Conservation (phyloP, 1,139 yeast species). For the Groenewaldozyma sp. region DNA sequence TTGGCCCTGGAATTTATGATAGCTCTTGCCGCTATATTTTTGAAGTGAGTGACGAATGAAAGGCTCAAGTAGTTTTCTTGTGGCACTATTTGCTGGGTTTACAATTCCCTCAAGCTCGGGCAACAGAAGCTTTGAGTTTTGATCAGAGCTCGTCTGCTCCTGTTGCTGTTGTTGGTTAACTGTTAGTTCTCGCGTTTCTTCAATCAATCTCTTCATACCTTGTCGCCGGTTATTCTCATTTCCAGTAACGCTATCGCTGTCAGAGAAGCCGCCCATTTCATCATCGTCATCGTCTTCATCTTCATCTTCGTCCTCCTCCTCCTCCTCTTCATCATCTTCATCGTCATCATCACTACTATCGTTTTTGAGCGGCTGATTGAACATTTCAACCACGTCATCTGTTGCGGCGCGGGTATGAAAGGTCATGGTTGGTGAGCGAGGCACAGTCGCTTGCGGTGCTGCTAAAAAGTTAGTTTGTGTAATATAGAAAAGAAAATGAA, state of each 20-base stretch:
- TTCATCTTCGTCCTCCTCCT: slow-evolving; percentile 23
- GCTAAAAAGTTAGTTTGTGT: slow-evolving; percentile 16
- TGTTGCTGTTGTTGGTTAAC: slow-evolving; percentile 11
- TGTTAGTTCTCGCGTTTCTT: slow-evolving; percentile 11
- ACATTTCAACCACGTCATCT: slow-evolving; percentile 67
- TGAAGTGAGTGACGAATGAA: background rate
- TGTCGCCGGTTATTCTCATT: slow-evolving; percentile 2
- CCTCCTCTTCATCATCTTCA: slow-evolving; percentile 17
- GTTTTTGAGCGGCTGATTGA: slow-evolving; percentile 48
- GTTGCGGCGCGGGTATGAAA: slow-evolving; percentile 67
- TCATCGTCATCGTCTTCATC: slow-evolving; percentile 23
- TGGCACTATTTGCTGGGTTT: background rate
- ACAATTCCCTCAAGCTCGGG: slow-evolving; percentile 4
- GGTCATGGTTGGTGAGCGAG: slow-evolving; percentile 64
- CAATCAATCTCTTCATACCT: slow-evolving; percentile 13
- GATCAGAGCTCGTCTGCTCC: too few species aligned
- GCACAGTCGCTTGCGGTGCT: slow-evolving; percentile 17
- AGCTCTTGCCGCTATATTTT: background rate
- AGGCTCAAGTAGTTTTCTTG: background rate
- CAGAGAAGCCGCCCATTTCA: slow-evolving; percentile 9
- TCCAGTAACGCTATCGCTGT: slow-evolving; percentile 7
- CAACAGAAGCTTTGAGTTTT: background rate
- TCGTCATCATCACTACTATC: slow-evolving; percentile 11
- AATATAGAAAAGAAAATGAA: slow-evolving; percentile 2
- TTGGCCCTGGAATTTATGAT: background rate